Percentiles rank a stretch among this genome's conserved stretches.
phyloP scores from a whole-genome alignment of 305 asterid species.

The Andrographis paniculata region DNA sequence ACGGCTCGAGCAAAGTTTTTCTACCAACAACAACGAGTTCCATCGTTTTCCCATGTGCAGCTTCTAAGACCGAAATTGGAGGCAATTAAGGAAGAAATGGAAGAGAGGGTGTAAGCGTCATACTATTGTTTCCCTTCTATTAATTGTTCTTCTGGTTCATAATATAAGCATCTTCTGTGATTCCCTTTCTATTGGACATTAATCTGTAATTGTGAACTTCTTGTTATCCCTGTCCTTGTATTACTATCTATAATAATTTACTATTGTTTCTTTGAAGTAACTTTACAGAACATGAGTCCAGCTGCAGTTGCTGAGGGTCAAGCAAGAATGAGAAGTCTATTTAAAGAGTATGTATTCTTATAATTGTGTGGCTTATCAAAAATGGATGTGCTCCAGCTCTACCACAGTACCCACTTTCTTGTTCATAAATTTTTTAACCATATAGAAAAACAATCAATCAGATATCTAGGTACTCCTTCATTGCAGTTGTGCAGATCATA shows the following conservation, averaged over 20 bases:
- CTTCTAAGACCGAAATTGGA: slow-evolving; percentile 61
- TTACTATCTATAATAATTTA: too few species aligned
- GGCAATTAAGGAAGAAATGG: slow-evolving; percentile 63
- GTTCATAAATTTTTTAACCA: too few species aligned
- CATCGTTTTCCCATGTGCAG: slow-evolving; percentile 59
- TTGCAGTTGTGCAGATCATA: slow-evolving; percentile 3
- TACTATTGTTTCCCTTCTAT: slow-evolving; percentile 16
- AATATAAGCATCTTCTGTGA: neutral
- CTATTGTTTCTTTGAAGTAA: slow-evolving; percentile 4
- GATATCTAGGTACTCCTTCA: slow-evolving; percentile 4
- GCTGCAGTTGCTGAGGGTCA: slow-evolving; percentile 79
- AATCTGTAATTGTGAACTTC: slow-evolving; percentile 16
- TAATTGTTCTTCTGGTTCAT: neutral
- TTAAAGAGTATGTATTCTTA: slow-evolving; percentile 57
- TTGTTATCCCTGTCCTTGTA: slow-evolving; percentile 14
- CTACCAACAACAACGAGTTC: slow-evolving; percentile 39
- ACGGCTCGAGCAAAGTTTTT: slow-evolving; percentile 50
- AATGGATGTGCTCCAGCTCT: slow-evolving; percentile 13
- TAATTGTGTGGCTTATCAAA: slow-evolving; percentile 13
- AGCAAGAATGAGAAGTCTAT: slow-evolving; percentile 43
- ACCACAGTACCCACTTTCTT: slow-evolving; percentile 4
- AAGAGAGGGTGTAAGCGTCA: slow-evolving; percentile 41
- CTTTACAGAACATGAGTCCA: slow-evolving; percentile 68
- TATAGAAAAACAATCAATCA: too few species aligned
- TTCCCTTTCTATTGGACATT: slow-evolving; percentile 8